Evolutionary conservation across 306 rosid genomes (phyloP).

Genomic region (Dicorynia guianensis): DNA sequence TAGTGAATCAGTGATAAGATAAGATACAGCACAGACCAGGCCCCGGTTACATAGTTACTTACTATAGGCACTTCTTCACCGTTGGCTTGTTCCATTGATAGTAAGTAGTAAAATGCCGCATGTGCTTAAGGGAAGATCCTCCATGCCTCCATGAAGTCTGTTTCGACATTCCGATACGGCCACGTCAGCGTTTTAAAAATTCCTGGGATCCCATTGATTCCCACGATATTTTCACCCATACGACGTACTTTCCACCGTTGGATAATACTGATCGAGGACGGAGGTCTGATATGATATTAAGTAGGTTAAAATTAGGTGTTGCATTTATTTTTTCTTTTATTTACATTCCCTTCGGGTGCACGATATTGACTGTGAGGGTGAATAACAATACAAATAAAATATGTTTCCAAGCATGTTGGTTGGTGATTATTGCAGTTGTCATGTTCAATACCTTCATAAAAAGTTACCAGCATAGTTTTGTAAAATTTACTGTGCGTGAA

Average conservation of each 20-base stretch:
- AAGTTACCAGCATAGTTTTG: no score
- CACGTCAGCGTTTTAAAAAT: slow-evolving; percentile 34
- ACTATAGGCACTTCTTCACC: neutral
- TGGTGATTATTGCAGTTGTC: no score
- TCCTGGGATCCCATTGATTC: slow-evolving; percentile 40
- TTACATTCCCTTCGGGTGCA: slow-evolving; percentile 20
- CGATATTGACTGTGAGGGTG: neutral
- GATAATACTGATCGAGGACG: no score
- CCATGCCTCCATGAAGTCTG: slow-evolving; percentile 31
- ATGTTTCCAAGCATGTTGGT: no score
- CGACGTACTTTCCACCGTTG: slow-evolving; percentile 48
- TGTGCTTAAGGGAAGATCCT: slow-evolving; percentile 32
- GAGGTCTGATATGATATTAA: no score
- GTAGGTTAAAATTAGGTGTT: slow-evolving; percentile 42
- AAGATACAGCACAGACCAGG: neutral
- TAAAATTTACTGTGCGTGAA: no score
- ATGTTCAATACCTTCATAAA: no score
- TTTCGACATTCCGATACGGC: slow-evolving; percentile 35
- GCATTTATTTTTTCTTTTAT: neutral
- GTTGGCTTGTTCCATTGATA: neutral
- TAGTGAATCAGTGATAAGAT: no score
- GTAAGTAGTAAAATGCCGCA: slow-evolving; percentile 36
- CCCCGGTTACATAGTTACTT: slow-evolving; percentile 22
- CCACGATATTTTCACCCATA: slow-evolving; percentile 33
- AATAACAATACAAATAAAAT: neutral